Conservation (phyloP, 2,329 filamentous ascomycete species). For the Pseudocercospora cruenta region DNA sequence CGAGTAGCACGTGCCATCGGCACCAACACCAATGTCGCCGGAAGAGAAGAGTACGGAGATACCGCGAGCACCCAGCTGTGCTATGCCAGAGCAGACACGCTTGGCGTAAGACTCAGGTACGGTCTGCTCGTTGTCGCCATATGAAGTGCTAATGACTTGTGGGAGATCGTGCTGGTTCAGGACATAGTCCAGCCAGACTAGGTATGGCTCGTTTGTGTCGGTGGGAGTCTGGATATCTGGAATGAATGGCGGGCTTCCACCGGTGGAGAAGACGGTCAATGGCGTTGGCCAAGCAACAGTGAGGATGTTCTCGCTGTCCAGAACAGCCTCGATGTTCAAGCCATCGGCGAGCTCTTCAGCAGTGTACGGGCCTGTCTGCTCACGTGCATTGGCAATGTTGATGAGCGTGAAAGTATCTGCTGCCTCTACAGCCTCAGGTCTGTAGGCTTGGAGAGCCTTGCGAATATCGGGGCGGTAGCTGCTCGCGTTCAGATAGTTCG, state of each 20-base stretch:
- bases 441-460: conserved; percentile 59
- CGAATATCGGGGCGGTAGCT: conserved; percentile 60
- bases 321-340: conserved; percentile 58
- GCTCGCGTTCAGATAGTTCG: conserved; percentile 53
- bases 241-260: conserved; percentile 58
- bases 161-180: conserved; percentile 60
- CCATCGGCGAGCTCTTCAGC: conserved; percentile 36
- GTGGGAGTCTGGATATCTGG: conserved; percentile 52
- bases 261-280: conserved; percentile 63
- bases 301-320: conserved; percentile 66
- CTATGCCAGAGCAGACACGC: conserved; percentile 58
- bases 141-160: conserved; percentile 65
- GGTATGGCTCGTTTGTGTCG: conserved; percentile 70
- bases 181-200: conserved; percentile 64
- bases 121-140: conserved; percentile 68
- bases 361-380: conserved; percentile 49
- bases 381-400: conserved; percentile 60
- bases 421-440: conserved; percentile 51
- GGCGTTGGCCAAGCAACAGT: conserved; percentile 59
- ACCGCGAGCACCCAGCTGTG: conserved; percentile 66
- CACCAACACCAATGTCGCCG: conserved; percentile 64
- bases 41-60: conserved; percentile 65
- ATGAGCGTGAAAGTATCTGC: conserved; percentile 62
- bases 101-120: conserved; percentile 63
- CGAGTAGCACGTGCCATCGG: conserved; percentile 47